Evolutionary conservation across 305 asterid genomes (phyloP), one percentile per base, ranked within the genome.

Genomic region (Fraxinus platypoda): DNA sequence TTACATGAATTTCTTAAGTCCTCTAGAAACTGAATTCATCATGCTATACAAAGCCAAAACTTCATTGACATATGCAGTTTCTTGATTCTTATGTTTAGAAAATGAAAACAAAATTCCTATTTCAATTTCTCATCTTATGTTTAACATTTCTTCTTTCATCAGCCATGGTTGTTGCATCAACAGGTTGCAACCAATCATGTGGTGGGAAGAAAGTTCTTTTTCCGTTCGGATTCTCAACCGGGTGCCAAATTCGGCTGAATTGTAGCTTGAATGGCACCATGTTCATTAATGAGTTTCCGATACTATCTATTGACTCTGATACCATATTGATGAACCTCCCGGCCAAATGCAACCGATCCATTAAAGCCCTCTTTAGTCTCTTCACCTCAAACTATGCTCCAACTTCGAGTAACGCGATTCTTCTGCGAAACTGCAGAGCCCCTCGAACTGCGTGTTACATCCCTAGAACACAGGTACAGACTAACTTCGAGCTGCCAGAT

Each of bases 331-430:
- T 93, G 88, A 85, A 84, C 81, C 79, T 93, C 21, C 90, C 83
- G 62, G 91, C 96, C 0, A 68, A n/a, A 43, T 93, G 98, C 83
- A 74, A 83, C 81, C 91, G 98, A 8, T 91, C 96, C 8, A 76
- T 92, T 31, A 81, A 70, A 46, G 82, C 88, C 57, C 86, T 94
- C 23, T 86, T 64, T 37, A 76, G 80, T 33, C 91, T 93, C 68
- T 94, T 89, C 82, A 78, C 90, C 8, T 4, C 74, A 0, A 93
- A 91, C 81, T 93, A 81, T 49, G 97, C 98, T 15, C 98, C 97
- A 8, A 91, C 97, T 0, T 87, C 94, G 0, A 88, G 81, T 57
- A 94, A 93, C 83, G 97, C 90, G 0, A 88, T 94, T 21, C 94
- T 94, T 0, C 82, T 94, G 49, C 88, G 85, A 68, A 85, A 88